Conservation (phyloP, 192 early-diverging fungal genomes). For the Coemansia sp. region DNA sequence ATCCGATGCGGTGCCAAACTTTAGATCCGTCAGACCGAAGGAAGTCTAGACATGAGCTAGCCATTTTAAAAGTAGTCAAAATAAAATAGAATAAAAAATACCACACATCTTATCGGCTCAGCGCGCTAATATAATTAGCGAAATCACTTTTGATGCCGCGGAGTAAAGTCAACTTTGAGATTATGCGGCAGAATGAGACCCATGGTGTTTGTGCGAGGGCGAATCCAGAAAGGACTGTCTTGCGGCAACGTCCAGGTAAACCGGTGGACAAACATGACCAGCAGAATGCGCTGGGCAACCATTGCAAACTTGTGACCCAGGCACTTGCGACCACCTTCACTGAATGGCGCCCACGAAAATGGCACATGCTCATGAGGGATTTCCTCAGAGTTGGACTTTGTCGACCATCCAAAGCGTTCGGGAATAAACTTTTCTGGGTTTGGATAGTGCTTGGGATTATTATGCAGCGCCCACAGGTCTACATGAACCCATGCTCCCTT, state of each 20-base stretch:
- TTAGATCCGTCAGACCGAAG: conserved; percentile 57
- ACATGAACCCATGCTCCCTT: conserved; percentile 55
- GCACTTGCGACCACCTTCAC: conserved; percentile 60
- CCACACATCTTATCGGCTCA: too few relatives aligned
- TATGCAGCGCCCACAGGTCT: conserved; percentile 59
- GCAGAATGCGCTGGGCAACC: conserved; percentile 58
- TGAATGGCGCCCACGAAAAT: conserved; percentile 62
- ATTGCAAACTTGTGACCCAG: conserved; percentile 66
- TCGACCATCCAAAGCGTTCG: conserved; percentile 50
- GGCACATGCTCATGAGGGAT: conserved; percentile 14
- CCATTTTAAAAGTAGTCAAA: too few relatives aligned
- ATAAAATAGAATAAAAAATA: too few relatives aligned
- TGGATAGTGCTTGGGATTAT: conserved; percentile 51
- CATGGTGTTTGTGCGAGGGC: conserved; percentile 29
- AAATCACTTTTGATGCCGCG: conserved; percentile 2
- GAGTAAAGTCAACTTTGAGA: conserved; percentile 32
- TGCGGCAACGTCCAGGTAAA: conserved; percentile 54
- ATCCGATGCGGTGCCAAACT: conserved; percentile 94
- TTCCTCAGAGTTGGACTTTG: background rate
- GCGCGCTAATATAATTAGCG: too few relatives aligned
- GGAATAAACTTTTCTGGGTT: conserved; percentile 56
- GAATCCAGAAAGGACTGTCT: conserved; percentile 44
- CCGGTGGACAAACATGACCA: conserved; percentile 53
- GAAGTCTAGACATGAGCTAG: conserved; percentile 15
- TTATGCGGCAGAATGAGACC: conserved; percentile 36